Conservation (phyloP, 495 filamentous ascomycete species). For the Amorphotheca resinae region DNA sequence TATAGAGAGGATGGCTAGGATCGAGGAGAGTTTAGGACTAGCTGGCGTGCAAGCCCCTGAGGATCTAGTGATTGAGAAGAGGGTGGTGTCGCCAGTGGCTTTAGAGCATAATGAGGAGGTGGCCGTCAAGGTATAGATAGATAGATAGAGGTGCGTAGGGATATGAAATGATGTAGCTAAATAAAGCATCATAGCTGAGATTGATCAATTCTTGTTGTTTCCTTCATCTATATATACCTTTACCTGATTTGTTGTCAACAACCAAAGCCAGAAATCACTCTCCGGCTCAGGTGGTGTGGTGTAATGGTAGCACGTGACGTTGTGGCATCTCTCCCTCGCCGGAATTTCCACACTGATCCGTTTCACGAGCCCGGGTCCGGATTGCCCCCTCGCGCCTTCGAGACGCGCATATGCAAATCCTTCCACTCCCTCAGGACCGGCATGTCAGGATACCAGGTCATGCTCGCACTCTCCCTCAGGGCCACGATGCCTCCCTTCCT, state of each 20-base stretch:
- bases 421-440: neutral
- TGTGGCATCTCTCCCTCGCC: too few species aligned
- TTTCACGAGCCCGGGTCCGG: neutral
- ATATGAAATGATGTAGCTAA: too few species aligned
- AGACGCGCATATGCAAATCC: neutral
- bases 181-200: too few species aligned
- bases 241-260: too few species aligned
- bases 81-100: constrained; percentile 30
- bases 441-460: neutral
- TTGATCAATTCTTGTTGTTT: too few species aligned
- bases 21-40: constrained; percentile 9
- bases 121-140: too few species aligned
- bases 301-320: too few species aligned
- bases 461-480: neutral
- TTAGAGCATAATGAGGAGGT: neutral
- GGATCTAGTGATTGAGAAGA: constrained; percentile 1
- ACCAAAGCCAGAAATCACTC: too few species aligned
- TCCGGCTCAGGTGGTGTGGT: too few species aligned
- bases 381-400: neutral
- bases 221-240: too few species aligned
- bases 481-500: neutral
- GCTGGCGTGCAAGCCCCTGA: constrained; percentile 5
- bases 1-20: constrained; percentile 9
- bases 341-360: too few species aligned
- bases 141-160: too few species aligned